Evolutionary conservation across 306 rosid species (phyloP), one percentile per base, ranked within the genome.

Genomic region (Rosa chinensis): DNA sequence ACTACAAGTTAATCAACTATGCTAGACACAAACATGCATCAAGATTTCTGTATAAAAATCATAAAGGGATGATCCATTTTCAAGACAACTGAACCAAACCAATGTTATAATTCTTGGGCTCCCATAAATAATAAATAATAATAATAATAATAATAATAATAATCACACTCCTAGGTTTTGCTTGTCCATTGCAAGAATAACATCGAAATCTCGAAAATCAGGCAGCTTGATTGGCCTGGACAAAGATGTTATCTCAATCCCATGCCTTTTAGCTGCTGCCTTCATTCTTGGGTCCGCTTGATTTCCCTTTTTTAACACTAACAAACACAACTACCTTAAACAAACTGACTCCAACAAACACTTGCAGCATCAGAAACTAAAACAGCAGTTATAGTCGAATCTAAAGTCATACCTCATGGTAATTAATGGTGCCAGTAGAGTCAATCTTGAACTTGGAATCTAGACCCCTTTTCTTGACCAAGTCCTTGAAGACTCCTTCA

Each of bases 211-310:
- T n/a, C n/a, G n/a, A n/a, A n/a, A n/a, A n/a, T n/a, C n/a, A n/a
- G n/a, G n/a, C n/a, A n/a, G n/a, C n/a, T n/a, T n/a, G n/a, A n/a
- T n/a, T n/a, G n/a, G n/a, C n/a, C n/a, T n/a, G n/a, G n/a, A n/a
- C n/a, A n/a, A n/a, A n/a, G n/a, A n/a, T n/a, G n/a, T n/a, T n/a
- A n/a, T n/a, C n/a, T n/a, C n/a, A n/a, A 21, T 77, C 77, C 97
- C 97, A 43, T 97, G 95, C 81, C 84, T 88, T 77, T 92, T 89
- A 7, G 99, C 89, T 48, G 97, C 89, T 13, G 95, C 96, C 81
- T 92, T 89, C 99, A 90, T 94, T 85, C 99, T 94, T 40, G 95
- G 86, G 78, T 91, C 99, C 10, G 99, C 97, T 80, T 84, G 87
- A 83, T 89, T 91, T 6, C 97, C 99, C 99, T 56, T 92, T 81